These are phyloP conservation scores for Pontederia crassipes DNA, from an alignment of 176 grass and related monocot species.

Conservation along the genomic window DNA sequence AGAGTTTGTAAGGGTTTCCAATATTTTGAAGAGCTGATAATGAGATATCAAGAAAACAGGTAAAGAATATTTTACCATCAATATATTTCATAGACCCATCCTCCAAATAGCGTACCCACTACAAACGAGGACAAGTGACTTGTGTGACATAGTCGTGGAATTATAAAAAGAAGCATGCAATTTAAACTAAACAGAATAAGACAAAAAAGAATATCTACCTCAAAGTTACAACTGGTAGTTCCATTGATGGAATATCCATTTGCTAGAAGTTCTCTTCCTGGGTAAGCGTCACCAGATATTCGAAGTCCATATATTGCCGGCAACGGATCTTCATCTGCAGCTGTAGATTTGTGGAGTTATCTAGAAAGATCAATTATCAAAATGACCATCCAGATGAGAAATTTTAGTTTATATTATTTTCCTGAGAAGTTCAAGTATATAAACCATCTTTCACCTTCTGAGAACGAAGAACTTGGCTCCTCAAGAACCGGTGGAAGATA, in stretches of 20 bases:
- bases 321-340: conserved; percentile 76
- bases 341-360: conserved; percentile 22
- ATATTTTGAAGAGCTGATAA: conserved; percentile 12
- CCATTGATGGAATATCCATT: conserved; percentile 87
- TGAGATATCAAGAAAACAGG: not conserved
- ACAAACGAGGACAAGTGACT: conserved; percentile 5
- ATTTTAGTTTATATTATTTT: not conserved
- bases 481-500: conserved; percentile 85
- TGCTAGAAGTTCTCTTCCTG: conserved; percentile 85
- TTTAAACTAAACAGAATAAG: too few relatives aligned
- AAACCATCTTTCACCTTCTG: conserved; percentile 43
- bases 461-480: conserved; percentile 86
- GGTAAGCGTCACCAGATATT: conserved; percentile 88
- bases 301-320: conserved; percentile 82
- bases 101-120: conserved; percentile 92
- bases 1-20: not conserved
- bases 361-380: not conserved
- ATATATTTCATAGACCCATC: conserved; percentile 92
- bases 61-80: conserved; percentile 46
- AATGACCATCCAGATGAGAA: not conserved
- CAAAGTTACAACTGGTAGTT: conserved; percentile 95
- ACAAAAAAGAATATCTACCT: conserved; percentile 24
- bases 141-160: not conserved
- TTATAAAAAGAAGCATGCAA: too few relatives aligned
- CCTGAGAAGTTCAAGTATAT: not conserved